Base-by-base conservation (phyloP, 352 stramenopile genomes). In the Phytophthora pinifolia region DNA sequence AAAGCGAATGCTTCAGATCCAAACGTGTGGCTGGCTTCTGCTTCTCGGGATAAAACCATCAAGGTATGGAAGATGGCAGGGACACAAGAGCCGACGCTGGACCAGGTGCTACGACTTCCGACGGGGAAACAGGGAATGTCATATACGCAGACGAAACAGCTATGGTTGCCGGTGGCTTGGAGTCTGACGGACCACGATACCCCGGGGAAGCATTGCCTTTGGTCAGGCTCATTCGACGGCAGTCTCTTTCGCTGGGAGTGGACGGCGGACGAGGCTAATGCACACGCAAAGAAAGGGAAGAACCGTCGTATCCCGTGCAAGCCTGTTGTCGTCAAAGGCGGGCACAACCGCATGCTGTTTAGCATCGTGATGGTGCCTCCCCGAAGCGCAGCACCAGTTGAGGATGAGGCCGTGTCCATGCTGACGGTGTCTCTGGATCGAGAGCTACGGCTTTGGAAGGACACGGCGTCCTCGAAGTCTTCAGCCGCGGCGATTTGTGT, bases 161-260 rank as follows among this genome's bases (percentile, higher is more conserved):
- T 92, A 10, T 92, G 83, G 83, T 46, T 92, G 9, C 79, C 79
- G 6, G 59, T 89, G n/a, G 71, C 74, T 13, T 92, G 83, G 83
- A 79, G 62, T 41, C 52, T 53, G 10, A 50, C 20, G 12, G 37
- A 9, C 12, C 10, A 37, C 0, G 47, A 42, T 15, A 42, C 4
- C 6, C 12, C 20, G 6, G 34, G n/a, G 9, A 67, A 62, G 2
- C 50, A 73, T 32, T 65, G 66, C 3, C 66, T 92, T 10, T 88
- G 79, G 73, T 89, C 79, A 14, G 82, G 83, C 0, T 90, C 79
- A 9, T 85, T 85, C 22, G 78, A 86, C 43, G 83, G 83, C 9
- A 85, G 79, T 46, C 37, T 92, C 27, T 60, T 83, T 31, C 54
- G 71, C n/a, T 92, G 71, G 70, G 65, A 88, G 48, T 86, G 78